Base-by-base conservation (phyloP, 2,329 filamentous ascomycete species). In the Ophiostoma sp. region DNA sequence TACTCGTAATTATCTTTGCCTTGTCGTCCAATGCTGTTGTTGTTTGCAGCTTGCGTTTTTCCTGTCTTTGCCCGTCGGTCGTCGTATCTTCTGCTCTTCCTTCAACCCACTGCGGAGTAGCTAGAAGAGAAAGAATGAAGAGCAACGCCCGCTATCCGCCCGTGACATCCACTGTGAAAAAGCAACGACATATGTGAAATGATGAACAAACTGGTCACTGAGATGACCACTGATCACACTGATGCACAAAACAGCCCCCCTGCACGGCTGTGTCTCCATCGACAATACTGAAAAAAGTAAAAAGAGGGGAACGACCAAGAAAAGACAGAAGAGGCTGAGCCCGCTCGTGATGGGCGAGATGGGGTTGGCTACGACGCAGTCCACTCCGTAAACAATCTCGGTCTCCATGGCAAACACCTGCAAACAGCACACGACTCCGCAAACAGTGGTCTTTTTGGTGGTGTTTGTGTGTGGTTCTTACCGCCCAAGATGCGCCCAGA, bases 271-370 rank as follows among this genome's bases (percentile, higher is more conserved):
- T 17, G 36, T 68, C 42, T 50, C 39, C 64, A 68, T 50, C 25
- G 25, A 31, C 57, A 50, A 69, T 33, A 28, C 48, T 9, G 15
- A 33, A 50, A 48, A 25, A n/a, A 7, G 31, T n/a, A 39, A 45
- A 39, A 48, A 64, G 45, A 48, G 17, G n/a, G 36, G 36, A 66
- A 19, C 19, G 31, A 5, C 22, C 6, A 12, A 57, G n/a, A n/a
- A n/a, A n/a, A n/a, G n/a, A n/a, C n/a, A n/a, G n/a, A n/a, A n/a
- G 71, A 70, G 71, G 71, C 71, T 63, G 63, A 73, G 64, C 55
- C 39, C 36, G 70, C 57, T 71, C 57, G 45, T 71, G 70, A 52
- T 25, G 28, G 57, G 42, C 25, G 28, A 59, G 25, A 63, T 22
- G 36, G 39, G 39, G 59, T 50, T 63, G 59, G 59, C 57, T 66